Evolutionary conservation across 2,329 filamentous ascomycete genomes (phyloP).

Genomic region (Alternaria tenuissima): DNA sequence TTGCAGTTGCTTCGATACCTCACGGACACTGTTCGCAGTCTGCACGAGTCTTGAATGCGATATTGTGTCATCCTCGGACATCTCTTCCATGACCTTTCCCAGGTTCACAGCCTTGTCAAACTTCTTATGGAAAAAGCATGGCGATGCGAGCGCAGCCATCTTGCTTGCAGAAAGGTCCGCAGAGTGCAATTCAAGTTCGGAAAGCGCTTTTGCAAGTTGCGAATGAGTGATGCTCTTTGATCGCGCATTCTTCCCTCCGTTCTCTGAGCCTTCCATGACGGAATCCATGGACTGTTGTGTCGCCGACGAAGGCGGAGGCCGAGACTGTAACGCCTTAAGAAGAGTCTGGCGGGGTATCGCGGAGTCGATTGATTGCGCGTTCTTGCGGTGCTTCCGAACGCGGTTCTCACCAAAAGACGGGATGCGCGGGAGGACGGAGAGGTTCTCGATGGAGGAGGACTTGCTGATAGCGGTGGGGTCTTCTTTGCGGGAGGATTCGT

Average conservation of each 20-base stretch:
- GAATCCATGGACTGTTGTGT: slow-evolving; percentile 69
- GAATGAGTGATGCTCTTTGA: slow-evolving; percentile 54
- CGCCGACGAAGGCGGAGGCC: slow-evolving; percentile 58
- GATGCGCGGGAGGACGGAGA: slow-evolving; percentile 42
- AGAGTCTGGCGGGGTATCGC: slow-evolving; percentile 78
- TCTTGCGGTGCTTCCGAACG: slow-evolving; percentile 49
- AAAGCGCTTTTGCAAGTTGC: slow-evolving; percentile 68
- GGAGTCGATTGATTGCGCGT: slow-evolving; percentile 66
- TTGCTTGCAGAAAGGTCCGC: slow-evolving; percentile 51
- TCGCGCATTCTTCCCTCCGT: slow-evolving; percentile 33
- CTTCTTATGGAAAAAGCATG: slow-evolving; percentile 96
- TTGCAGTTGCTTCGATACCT: slow-evolving; percentile 95
- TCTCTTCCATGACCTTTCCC: slow-evolving; percentile 92
- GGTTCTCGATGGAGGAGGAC: slow-evolving; percentile 48
- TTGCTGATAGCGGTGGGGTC: slow-evolving; percentile 35
- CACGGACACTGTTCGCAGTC: slow-evolving; percentile 91
- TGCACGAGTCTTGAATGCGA: slow-evolving; percentile 94
- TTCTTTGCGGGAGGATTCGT: slow-evolving; percentile 37
- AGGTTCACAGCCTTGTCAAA: slow-evolving; percentile 97
- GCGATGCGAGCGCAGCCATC: slow-evolving; percentile 80
- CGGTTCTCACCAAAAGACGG: slow-evolving; percentile 50
- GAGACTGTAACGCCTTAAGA: slow-evolving; percentile 80
- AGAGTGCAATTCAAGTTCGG: slow-evolving; percentile 60
- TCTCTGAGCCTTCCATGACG: slow-evolving; percentile 57
- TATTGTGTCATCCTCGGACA: slow-evolving; percentile 85